Base-by-base conservation (phyloP, 768 basidiomycete genomes). In the Leucosporidium yakuticum region DNA sequence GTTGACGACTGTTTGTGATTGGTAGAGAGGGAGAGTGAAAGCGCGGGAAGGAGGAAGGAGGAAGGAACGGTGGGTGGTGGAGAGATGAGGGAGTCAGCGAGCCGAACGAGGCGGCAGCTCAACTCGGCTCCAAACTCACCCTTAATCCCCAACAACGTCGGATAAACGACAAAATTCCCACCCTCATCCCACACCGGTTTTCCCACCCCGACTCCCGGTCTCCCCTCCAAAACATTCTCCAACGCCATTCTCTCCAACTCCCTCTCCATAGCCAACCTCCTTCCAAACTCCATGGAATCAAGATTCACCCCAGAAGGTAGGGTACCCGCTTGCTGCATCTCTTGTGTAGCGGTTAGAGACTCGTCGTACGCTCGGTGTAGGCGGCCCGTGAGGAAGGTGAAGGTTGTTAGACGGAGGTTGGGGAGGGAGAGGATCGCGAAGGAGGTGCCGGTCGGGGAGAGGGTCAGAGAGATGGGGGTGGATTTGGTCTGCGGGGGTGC, bases 271-370 rank as follows among this genome's bases (percentile, higher is more conserved):
- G 34, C 68, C 20, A 60, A 39, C 29, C 56, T 31, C 47, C 57
- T 34, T n/a, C 49, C 53, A 50, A 99, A 97, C 78, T 99, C 96
- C 96, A 99, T 99, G 79, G 97, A 93, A 63, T 99, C 96, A 23
- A 98, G 86, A 74, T 86, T 88, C 79, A 25, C 71, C 4, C 68
- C 73, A 21, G 57, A 58, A 8, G 39, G 39, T 8, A 44, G 14
- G 6, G 96, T 96, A 1, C 93, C 95, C 2, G 93, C 94, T 78
- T 98, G 96, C 78, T 99, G 96, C 93, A 99, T 97, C 78, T 97
- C 94, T 77, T 95, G 91, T 49, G 94, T 89, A 0, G 96, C 94
- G 34, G 84, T 81, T 9, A 98, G 83, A 0, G 90, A 91, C 79
- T 99, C 96, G 70, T 99, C 96, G 77, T 97, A 99, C 77, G 90